Evolutionary conservation across 176 grass and related monocot genomes (phyloP), one percentile per base, ranked within the genome.

Genomic region (Musa beccarii): DNA sequence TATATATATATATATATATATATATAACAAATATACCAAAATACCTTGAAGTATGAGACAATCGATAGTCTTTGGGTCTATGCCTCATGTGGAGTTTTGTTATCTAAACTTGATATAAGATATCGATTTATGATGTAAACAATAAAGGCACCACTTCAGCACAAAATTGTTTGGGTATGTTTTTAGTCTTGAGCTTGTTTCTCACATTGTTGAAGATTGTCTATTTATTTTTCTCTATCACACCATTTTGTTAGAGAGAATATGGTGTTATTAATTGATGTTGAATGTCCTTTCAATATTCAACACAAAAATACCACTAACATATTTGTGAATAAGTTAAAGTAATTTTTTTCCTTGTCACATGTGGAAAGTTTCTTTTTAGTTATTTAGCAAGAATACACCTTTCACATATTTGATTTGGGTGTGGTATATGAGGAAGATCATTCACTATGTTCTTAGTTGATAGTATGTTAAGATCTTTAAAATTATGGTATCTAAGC

Each of bases 131-230:
- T 21, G 14, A 76, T 8, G 19, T 73, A 53, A 23, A 22, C 12
- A 8, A 49, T 0, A 52, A 16, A 19, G 11, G 1, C 49, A 23
- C 70, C 16, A 17, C 70, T 53, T 54, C 51, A 0, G 10, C 51
- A 2, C 49, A 73, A 10, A 73, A 12, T 11, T 53, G 28, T 0
- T 66, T 76, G 9, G 57, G 59, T n/a, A 68, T 55, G 9, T 68
- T 50, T 14, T 53, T 75, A 2, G 49, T 54, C 57, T 28, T 65
- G 7, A 81, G n/a, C 0, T 68, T 9, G 0, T 54, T 74, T 10
- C n/a, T 24, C 21, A 57, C 59, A 52, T 49, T 65, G 17, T 81
- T 69, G 8, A 81, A n/a, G 2, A 81, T 10, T 53, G 66, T 67
- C 9, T 23, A 3, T 63, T 73, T 81, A 11, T 81, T 81, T 0